phyloP scores from a whole-genome alignment of 2,329 filamentous ascomycete species.

The Exophiala lecanii-corni region DNA sequence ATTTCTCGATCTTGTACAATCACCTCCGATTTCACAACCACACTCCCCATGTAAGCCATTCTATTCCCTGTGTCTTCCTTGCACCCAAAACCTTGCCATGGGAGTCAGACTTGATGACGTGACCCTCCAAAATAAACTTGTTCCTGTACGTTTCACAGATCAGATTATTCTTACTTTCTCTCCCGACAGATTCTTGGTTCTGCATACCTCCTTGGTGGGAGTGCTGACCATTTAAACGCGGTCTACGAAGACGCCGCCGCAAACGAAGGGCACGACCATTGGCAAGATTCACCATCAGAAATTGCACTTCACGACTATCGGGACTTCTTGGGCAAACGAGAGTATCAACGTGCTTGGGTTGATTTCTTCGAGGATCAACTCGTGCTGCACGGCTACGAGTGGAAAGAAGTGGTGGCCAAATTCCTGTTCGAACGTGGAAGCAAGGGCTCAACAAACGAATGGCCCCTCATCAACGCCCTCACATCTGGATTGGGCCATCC shows the following conservation, averaged over 20 bases:
- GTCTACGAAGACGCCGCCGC: slow-evolving; percentile 76
- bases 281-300: slow-evolving; percentile 80
- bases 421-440: slow-evolving; percentile 65
- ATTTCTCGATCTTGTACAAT: slow-evolving; percentile 78
- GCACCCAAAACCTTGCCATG: too few relatives aligned
- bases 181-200: slow-evolving; percentile 62
- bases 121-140: too few relatives aligned
- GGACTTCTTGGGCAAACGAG: slow-evolving; percentile 70
- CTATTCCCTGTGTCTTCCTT: slow-evolving; percentile 17
- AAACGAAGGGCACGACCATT: slow-evolving; percentile 60
- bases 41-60: slow-evolving; percentile 59
- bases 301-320: slow-evolving; percentile 80
- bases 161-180: slow-evolving; percentile 6
- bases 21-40: slow-evolving; percentile 75
- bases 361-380: slow-evolving; percentile 95
- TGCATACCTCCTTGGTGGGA: slow-evolving; percentile 78
- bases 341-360: slow-evolving; percentile 85
- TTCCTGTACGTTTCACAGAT: too few relatives aligned
- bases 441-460: slow-evolving; percentile 9
- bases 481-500: slow-evolving; percentile 80
- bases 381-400: slow-evolving; percentile 70
- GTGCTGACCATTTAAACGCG: slow-evolving; percentile 65
- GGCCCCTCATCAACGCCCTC: slow-evolving; percentile 73
- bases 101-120: too few relatives aligned
- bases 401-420: slow-evolving; percentile 70